phyloP scores from a whole-genome alignment of 2,329 filamentous ascomycete genomes.

The Fusarium gaditjirri region DNA sequence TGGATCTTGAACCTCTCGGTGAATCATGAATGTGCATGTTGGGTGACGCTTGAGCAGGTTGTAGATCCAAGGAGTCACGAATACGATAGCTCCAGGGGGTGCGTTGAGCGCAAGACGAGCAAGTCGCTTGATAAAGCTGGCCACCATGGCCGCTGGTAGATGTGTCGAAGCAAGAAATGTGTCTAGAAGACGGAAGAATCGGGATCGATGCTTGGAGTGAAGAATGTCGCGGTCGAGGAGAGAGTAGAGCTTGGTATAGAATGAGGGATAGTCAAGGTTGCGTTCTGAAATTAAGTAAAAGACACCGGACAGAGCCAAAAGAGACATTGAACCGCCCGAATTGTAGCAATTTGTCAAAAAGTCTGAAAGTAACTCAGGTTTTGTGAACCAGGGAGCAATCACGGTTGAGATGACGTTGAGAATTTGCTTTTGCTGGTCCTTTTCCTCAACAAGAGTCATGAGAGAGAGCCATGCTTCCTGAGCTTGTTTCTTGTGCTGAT shows the following conservation, averaged over 20 bases:
- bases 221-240: conserved; percentile 86
- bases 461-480: conserved; percentile 89
- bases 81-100: conserved; percentile 88
- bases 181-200: conserved; percentile 91
- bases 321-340: conserved; percentile 83
- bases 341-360: conserved; percentile 97
- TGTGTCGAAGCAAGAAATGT: conserved; percentile 92
- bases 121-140: conserved; percentile 96
- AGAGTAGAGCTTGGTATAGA: conserved; percentile 94
- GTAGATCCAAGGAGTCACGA: conserved; percentile 92
- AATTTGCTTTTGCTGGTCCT: conserved; percentile 81
- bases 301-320: conserved; percentile 89
- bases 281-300: conserved; percentile 94
- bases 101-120: conserved; percentile 86
- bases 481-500: conserved; percentile 79
- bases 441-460: conserved; percentile 73
- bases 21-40: conserved; percentile 94
- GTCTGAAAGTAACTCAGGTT: conserved; percentile 91
- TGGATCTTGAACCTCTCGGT: conserved; percentile 73
- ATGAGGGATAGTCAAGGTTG: conserved; percentile 95
- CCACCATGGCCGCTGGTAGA: conserved; percentile 88
- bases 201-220: conserved; percentile 92
- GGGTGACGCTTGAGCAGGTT: conserved; percentile 93
- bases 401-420: conserved; percentile 79
- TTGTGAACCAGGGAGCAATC: conserved; percentile 89